Conservation (phyloP, 495 filamentous ascomycete species). For the Trichoderma gamsii region DNA sequence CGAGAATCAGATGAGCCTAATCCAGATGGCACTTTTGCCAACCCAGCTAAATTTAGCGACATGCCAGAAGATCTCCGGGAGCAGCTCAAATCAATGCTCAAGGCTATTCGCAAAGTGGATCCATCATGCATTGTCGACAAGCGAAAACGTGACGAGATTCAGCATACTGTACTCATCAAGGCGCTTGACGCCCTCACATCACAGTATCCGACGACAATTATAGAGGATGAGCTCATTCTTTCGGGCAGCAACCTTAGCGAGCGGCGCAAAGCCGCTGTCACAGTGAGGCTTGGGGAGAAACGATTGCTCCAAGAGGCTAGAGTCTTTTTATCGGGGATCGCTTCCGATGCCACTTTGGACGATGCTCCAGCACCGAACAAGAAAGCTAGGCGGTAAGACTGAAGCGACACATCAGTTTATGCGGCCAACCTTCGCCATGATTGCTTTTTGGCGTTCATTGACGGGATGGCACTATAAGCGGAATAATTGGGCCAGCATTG, state of each 20-base stretch:
- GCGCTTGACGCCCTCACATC: constrained; percentile 38
- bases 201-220: constrained; percentile 58
- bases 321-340: not conserved
- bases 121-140: constrained; percentile 34
- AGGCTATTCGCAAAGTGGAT: constrained; percentile 36
- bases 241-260: constrained; percentile 24
- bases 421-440: not conserved
- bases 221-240: constrained; percentile 56
- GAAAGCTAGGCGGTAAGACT: not conserved
- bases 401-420: not conserved
- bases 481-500: not conserved
- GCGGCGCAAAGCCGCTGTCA: constrained; percentile 60
- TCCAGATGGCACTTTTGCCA: constrained; percentile 27
- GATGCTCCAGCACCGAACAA: not conserved
- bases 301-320: constrained; percentile 50
- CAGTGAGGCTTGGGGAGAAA: constrained; percentile 79
- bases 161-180: constrained; percentile 33
- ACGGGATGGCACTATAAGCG: not conserved
- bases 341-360: not conserved
- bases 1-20: constrained; percentile 36
- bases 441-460: not conserved
- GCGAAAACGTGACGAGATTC: constrained; percentile 32
- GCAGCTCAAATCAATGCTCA: constrained; percentile 36
- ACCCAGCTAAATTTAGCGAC: constrained; percentile 27
- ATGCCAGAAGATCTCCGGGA: constrained; percentile 34